A percentile compares a stretch with the other conserved stretches of the same genome.
Conservation (phyloP, 805 yeast species). For the Metschnikowia lochheadii region DNA sequence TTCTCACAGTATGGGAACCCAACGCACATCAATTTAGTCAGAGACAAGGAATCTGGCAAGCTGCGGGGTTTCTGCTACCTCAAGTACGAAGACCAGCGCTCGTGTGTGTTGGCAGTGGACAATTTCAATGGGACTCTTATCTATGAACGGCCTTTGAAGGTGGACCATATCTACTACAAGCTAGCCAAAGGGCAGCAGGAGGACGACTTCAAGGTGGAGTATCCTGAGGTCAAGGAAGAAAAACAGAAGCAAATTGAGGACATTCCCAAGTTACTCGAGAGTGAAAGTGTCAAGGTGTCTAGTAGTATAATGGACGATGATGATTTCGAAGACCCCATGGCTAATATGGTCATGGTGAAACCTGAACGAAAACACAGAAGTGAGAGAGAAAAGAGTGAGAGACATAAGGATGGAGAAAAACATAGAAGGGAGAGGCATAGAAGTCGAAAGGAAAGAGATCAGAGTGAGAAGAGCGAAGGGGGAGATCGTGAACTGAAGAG, state of each 20-base stretch:
- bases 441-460: neutral
- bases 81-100: constrained; percentile 76
- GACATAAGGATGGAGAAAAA: neutral
- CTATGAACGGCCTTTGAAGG: constrained; percentile 47
- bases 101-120: constrained; percentile 83
- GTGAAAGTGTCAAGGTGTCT: neutral
- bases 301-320: constrained; percentile 13
- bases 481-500: neutral
- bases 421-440: neutral
- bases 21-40: constrained; percentile 61
- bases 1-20: constrained; percentile 92
- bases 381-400: neutral
- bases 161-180: constrained; percentile 68
- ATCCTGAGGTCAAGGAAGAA: constrained; percentile 17
- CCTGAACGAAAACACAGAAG: neutral
- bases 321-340: constrained; percentile 36
- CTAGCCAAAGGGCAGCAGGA: constrained; percentile 50
- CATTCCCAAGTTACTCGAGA: neutral
- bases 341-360: constrained; percentile 25
- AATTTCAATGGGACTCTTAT: constrained; percentile 71
- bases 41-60: constrained; percentile 62
- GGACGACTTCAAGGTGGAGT: constrained; percentile 36
- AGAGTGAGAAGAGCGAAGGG: constrained; percentile 1
- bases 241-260: constrained; percentile 6
- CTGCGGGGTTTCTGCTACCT: constrained; percentile 76